Conservation (phyloP, 768 basidiomycete species). For the Austroboletus festivus region DNA sequence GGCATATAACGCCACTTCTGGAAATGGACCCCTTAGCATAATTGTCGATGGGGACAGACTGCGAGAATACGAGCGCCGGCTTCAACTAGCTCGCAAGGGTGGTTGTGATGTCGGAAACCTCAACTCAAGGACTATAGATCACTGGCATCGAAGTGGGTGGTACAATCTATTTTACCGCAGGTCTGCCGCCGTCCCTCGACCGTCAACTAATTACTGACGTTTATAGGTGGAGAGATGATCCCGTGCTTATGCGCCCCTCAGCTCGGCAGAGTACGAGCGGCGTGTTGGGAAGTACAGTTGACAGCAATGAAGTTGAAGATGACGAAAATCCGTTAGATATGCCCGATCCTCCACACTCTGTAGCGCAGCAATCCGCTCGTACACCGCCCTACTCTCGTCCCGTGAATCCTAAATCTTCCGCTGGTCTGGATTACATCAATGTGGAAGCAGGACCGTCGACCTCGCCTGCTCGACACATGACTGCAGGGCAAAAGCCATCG, state of each 20-base stretch:
- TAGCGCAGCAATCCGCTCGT: constrained; percentile 23
- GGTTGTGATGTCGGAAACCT: constrained; percentile 73
- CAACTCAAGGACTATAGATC: constrained; percentile 69
- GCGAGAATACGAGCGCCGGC: constrained; percentile 68
- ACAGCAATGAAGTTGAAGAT: constrained; percentile 48
- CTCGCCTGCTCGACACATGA: constrained; percentile 14
- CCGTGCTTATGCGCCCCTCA: constrained; percentile 51
- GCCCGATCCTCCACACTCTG: constrained; percentile 30
- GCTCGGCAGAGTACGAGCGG: constrained; percentile 35
- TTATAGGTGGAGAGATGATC: constrained; percentile 64
- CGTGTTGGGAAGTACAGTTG: constrained; percentile 26
- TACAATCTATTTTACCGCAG: constrained; percentile 69
- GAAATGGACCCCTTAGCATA: constrained; percentile 38
- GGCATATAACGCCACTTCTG: constrained; percentile 35
- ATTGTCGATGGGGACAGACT: constrained; percentile 62
- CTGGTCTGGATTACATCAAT: constrained; percentile 14
- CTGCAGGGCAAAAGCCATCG: constrained; percentile 6
- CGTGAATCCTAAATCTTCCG: constrained; percentile 9
- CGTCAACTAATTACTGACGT: background rate
- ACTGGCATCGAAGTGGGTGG: constrained; percentile 79
- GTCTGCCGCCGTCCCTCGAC: constrained; percentile 31
- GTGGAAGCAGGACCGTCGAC: constrained; percentile 20
- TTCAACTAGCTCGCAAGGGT: constrained; percentile 61
- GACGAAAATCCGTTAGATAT: constrained; percentile 49
- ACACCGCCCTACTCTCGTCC: constrained; percentile 24